Evolutionary conservation across 164 flowering plant species (phyloP), one percentile per base, ranked within the genome.

Genomic region (Magnolia officinalis): DNA sequence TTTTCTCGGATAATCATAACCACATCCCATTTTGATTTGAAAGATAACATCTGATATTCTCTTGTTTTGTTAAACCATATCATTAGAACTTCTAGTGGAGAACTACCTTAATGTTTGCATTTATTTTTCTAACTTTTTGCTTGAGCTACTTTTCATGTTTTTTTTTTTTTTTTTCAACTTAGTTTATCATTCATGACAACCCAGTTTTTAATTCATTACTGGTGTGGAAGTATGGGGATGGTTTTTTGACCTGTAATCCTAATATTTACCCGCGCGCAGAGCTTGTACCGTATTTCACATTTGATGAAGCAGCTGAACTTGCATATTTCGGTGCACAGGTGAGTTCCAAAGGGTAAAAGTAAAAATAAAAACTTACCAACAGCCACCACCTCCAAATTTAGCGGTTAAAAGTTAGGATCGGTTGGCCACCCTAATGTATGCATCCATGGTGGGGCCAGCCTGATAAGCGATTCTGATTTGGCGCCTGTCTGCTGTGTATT

Each of bases 181-280:
- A 11, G 11, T 55, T 55, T 11, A 16, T 0, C 13, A 14, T 55
- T 55, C 76, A 20, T 64, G 58, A 19, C 20, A n/a, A 16, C 58
- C 7, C 14, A 21, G 2, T 52, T 70, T 59, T 23, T 23, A 58
- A 29, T 80, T 69, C 21, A 49, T 74, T 55, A 64, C 84, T 92
- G 99, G 97, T 96, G 31, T 96, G 99, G 99, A 94, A 96, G 83
- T 97, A 92, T 84, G 99, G 94, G 74, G 99, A 96, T 83, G 97
- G 99, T 70, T 96, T 94, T 68, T 82, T 96, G 82, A 93, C 97
- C 0, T 92, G 98, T 75, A 98, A 96, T 83, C 99, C 99, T 31
- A 92, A 87, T 76, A 91, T 94, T 72, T 85, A 84, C 85, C 74
- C 90, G 31, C 72, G 21, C 18, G 97, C 97, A 63, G 74, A 83